Conservation (phyloP, 345 rosid species). For the Heritiera fomes region DNA sequence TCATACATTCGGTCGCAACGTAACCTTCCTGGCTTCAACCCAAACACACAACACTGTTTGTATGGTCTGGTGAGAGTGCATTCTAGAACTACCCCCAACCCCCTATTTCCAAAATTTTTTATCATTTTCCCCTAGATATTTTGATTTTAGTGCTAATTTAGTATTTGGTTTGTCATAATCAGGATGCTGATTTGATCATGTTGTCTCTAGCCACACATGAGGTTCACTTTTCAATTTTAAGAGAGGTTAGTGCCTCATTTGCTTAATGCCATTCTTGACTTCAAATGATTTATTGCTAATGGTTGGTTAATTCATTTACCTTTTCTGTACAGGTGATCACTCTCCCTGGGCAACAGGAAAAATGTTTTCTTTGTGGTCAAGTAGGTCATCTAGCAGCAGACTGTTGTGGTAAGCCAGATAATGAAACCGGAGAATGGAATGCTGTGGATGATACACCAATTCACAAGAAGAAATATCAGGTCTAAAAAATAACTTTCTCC, state of each 20-base stretch:
- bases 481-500: slow-evolving; percentile 29
- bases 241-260: slow-evolving; percentile 66
- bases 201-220: slow-evolving; percentile 94
- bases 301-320: slow-evolving; percentile 13
- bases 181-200: slow-evolving; percentile 99
- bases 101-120: neutral
- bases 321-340: slow-evolving; percentile 59
- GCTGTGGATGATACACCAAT: slow-evolving; percentile 67
- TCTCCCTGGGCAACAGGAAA: slow-evolving; percentile 91
- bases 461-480: slow-evolving; percentile 99
- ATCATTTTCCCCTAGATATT: neutral
- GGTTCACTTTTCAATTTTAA: slow-evolving; percentile 93
- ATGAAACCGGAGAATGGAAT: slow-evolving; percentile 38
- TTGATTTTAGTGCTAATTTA: neutral
- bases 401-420: slow-evolving; percentile 68
- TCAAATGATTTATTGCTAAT: neutral
- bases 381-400: slow-evolving; percentile 96
- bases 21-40: slow-evolving; percentile 78
- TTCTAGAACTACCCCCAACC: neutral
- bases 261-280: slow-evolving; percentile 18
- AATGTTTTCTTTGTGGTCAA: slow-evolving; percentile 91
- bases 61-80: slow-evolving; percentile 77
- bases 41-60: slow-evolving; percentile 89
- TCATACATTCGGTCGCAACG: slow-evolving; percentile 87
- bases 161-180: slow-evolving; percentile 25